Percentiles rank a stretch among this genome's conserved stretches.
Conservation (phyloP, 2,329 filamentous ascomycete genomes). For the Sporothrix globosa region DNA sequence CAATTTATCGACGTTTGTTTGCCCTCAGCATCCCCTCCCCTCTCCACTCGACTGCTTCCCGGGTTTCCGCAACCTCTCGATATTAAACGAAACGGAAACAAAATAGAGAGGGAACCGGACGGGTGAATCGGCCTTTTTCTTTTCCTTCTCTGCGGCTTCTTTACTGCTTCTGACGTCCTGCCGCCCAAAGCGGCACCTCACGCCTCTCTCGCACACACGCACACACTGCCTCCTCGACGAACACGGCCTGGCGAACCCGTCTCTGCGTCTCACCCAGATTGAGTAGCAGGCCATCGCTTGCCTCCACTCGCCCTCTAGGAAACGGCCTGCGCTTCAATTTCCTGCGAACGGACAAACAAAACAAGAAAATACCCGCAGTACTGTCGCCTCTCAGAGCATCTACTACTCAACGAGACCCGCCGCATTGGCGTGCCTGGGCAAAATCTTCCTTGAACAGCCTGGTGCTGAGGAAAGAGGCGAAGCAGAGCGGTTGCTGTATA, state of each 20-base stretch:
- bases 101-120: not conserved
- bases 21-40: not conserved
- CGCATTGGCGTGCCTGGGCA: not conserved
- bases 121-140: constrained; percentile 18
- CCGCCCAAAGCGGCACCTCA: not conserved
- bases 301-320: not conserved
- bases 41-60: constrained; percentile 7
- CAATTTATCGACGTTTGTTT: constrained; percentile 20
- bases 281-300: not conserved
- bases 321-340: constrained; percentile 3
- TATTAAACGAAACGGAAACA: constrained; percentile 24
- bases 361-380: constrained; percentile 6
- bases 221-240: not conserved
- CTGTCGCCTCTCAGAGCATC: not conserved
- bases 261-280: constrained; percentile 24
- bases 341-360: constrained; percentile 20
- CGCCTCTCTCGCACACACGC: not conserved
- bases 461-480: constrained; percentile 13
- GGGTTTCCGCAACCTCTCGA: constrained; percentile 18
- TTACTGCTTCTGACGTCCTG: constrained; percentile 7
- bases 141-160: constrained; percentile 10
- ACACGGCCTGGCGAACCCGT: constrained; percentile 18
- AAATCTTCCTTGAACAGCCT: not conserved
- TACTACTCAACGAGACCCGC: too few species aligned
- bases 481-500: constrained; percentile 7